Percentiles rank a stretch among this genome's conserved stretches.
phyloP scores from a whole-genome alignment of 2,329 filamentous ascomycete species.

The Phialophora verrucosa region DNA sequence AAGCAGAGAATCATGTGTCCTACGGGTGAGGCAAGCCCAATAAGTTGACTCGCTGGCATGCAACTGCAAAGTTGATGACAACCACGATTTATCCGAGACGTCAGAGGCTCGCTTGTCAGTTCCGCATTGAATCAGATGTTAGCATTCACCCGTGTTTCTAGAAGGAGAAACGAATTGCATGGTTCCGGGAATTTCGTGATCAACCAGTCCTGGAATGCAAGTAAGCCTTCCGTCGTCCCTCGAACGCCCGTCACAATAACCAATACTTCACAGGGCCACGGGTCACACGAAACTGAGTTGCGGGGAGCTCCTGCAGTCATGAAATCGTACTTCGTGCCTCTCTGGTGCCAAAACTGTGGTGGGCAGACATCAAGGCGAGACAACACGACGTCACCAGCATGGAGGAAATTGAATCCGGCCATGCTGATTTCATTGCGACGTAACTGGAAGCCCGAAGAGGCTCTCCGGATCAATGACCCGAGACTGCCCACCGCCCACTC shows the following conservation, averaged over 20 bases:
- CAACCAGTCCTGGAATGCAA: not conserved
- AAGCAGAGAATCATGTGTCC: conserved; percentile 2
- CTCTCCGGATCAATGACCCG: not conserved
- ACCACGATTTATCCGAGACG: conserved; percentile 1
- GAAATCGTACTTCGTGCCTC: not conserved
- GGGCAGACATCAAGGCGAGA: not conserved
- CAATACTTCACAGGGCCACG: not conserved
- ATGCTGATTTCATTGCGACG: not conserved
- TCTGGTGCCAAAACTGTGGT: not conserved
- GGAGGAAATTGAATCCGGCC: not conserved
- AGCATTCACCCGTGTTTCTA: not conserved
- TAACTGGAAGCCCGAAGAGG: not conserved
- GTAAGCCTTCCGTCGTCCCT: not conserved
- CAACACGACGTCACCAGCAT: not conserved
- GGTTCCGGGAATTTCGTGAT: not conserved
- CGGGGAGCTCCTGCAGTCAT: not conserved
- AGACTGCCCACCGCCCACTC: not conserved
- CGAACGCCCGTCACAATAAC: not conserved
- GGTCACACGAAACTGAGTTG: not conserved
- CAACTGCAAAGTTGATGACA: conserved; percentile 1
- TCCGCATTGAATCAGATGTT: not conserved
- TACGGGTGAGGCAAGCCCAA: not conserved
- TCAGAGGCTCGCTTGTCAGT: conserved; percentile 5
- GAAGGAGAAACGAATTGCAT: not conserved
- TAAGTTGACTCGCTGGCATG: conserved; percentile 1